Conservation (phyloP, 148 eudicot species). For the Linanthus parryae region DNA sequence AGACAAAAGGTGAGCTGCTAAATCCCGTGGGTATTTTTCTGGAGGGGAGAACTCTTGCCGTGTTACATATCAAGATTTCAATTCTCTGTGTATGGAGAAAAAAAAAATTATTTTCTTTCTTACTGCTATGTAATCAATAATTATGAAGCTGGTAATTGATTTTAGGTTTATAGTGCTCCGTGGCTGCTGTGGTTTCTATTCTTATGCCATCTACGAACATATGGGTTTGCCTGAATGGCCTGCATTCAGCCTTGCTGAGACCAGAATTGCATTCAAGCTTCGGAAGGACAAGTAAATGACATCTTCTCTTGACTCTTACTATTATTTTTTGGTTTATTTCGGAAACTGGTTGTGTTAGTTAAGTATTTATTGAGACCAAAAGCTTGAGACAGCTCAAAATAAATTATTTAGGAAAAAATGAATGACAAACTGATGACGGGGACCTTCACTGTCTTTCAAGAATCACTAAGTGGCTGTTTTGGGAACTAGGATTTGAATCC, state of each 20-base stretch:
- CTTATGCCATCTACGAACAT: conserved; percentile 59
- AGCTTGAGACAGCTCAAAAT: background rate
- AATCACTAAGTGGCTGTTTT: too few relatives aligned
- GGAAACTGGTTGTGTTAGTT: background rate
- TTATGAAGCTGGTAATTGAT: background rate
- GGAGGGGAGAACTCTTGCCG: background rate
- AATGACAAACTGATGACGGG: too few relatives aligned
- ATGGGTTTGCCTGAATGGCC: conserved; percentile 57
- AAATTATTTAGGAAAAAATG: background rate
- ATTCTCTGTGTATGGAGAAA: too few relatives aligned
- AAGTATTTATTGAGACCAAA: background rate
- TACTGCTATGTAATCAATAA: too few relatives aligned
- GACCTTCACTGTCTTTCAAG: too few relatives aligned
- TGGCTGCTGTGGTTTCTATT: conserved; percentile 56
- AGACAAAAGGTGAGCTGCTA: conserved; percentile 61
- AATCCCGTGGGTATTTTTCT: background rate
- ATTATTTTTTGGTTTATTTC: background rate
- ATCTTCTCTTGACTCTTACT: background rate
- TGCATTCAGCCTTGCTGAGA: conserved; percentile 68
- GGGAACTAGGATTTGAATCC: too few relatives aligned
- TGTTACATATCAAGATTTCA: too few relatives aligned
- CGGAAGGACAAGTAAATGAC: conserved; percentile 36
- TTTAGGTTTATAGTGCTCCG: conserved; percentile 54
- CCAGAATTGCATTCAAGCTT: conserved; percentile 82
- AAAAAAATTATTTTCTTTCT: background rate